Conservation (phyloP, 371 early-diverging fungal genomes). For the Lichtheimia ornata region DNA sequence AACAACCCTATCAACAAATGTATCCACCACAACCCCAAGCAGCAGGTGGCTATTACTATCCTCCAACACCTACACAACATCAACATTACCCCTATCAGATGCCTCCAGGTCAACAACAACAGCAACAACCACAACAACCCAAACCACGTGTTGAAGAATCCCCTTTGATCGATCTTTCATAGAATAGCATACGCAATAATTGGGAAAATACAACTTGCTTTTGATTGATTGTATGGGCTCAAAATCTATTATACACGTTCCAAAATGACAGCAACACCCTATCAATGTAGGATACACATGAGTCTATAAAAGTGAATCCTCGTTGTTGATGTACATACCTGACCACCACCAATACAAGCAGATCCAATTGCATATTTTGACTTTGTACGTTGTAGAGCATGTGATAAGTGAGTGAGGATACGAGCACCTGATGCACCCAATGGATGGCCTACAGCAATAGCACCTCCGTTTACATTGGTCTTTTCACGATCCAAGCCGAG, state of each 20-base stretch:
- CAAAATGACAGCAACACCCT: conserved; percentile 56
- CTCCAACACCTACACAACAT: conserved; percentile 12
- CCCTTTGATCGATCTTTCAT: conserved; percentile 54
- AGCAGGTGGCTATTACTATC: conserved; percentile 12
- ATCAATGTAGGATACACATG: neutral
- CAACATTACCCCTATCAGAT: conserved; percentile 9
- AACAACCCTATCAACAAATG: conserved; percentile 5
- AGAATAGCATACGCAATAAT: neutral
- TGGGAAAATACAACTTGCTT: neutral
- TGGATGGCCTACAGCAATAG: conserved; percentile 97
- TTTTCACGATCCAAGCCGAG: conserved; percentile 79
- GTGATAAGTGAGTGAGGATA: conserved; percentile 86
- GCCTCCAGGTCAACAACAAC: conserved; percentile 3
- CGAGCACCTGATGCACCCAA: conserved; percentile 95
- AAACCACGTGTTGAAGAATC: conserved; percentile 34
- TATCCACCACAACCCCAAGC: conserved; percentile 19
- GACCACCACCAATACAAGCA: conserved; percentile 92
- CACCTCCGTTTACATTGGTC: conserved; percentile 92
- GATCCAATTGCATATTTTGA: conserved; percentile 90
- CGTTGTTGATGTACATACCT: conserved; percentile 56
- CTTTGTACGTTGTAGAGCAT: conserved; percentile 80
- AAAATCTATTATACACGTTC: conserved; percentile 43
- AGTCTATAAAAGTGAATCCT: neutral
- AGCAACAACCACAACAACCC: conserved; percentile 10
- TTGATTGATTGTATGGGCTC: neutral